A percentile compares a stretch with the other conserved stretches of the same genome.
Evolutionary conservation across 2,329 filamentous ascomycete genomes (phyloP).

Genomic region (Periglandula ipomoeae): DNA sequence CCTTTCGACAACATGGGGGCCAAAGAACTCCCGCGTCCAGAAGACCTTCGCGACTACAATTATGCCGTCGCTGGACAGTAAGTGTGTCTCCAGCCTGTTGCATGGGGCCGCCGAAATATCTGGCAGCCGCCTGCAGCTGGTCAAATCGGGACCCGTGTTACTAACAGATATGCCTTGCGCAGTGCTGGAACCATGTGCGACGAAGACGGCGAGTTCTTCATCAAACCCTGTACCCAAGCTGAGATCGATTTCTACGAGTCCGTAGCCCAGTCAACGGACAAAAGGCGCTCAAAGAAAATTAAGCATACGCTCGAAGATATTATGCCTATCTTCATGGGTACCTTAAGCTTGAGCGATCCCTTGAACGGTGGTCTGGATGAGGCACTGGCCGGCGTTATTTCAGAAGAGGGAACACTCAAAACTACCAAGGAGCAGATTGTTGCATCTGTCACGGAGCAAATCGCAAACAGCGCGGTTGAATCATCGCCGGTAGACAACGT

Average conservation of each 20-base stretch:
- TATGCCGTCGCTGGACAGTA: conserved; percentile 80
- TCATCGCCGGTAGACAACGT: conserved; percentile 14
- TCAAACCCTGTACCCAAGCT: conserved; percentile 82
- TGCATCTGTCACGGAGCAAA: conserved; percentile 23
- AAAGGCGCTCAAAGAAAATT: conserved; percentile 42
- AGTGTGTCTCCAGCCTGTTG: conserved; percentile 27
- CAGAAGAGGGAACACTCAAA: conserved; percentile 24
- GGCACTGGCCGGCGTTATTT: conserved; percentile 33
- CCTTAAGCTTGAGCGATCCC: conserved; percentile 57
- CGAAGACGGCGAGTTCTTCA: conserved; percentile 72
- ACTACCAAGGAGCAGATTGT: conserved; percentile 24
- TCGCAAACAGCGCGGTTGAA: conserved; percentile 14
- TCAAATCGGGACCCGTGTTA: not conserved
- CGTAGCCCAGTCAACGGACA: conserved; percentile 46
- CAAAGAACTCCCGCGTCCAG: conserved; percentile 42
- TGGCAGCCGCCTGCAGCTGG: not conserved
- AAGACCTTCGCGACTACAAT: conserved; percentile 59
- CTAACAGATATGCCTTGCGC: conserved; percentile 5
- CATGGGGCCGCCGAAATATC: not conserved
- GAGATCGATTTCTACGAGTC: conserved; percentile 76
- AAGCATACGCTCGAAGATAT: conserved; percentile 57
- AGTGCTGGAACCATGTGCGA: conserved; percentile 90
- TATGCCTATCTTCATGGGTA: conserved; percentile 81
- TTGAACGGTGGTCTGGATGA: conserved; percentile 40
- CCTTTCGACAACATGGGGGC: conserved; percentile 14